phyloP scores from a whole-genome alignment of 192 early-diverging fungal genomes.

The Helicostylum pulchrum region DNA sequence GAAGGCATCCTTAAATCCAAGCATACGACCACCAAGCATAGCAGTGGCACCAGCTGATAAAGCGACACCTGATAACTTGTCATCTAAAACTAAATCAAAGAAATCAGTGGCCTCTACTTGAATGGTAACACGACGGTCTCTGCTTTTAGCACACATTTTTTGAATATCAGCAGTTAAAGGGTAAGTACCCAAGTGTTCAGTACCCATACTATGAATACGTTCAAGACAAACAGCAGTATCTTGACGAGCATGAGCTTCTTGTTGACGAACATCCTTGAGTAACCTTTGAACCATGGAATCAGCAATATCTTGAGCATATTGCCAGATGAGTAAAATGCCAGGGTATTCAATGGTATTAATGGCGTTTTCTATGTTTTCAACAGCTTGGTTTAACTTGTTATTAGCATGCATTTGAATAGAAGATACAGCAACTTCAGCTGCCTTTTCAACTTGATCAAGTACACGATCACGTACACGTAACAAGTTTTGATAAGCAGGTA shows the following conservation, averaged over 20 bases:
- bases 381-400: conserved; percentile 43
- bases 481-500: conserved; percentile 76
- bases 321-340: conserved; percentile 80
- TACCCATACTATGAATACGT: conserved; percentile 38
- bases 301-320: conserved; percentile 80
- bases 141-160: conserved; percentile 19
- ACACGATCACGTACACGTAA: conserved; percentile 68
- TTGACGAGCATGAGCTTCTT: conserved; percentile 54
- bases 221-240: conserved; percentile 38
- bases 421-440: conserved; percentile 58
- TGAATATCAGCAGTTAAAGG: conserved; percentile 22
- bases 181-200: conserved; percentile 35
- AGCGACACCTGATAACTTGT: conserved; percentile 25
- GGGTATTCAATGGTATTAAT: conserved; percentile 73
- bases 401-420: conserved; percentile 48
- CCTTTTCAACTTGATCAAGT: conserved; percentile 57
- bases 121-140: conserved; percentile 23
- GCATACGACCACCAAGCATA: conserved; percentile 35
- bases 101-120: conserved; percentile 36
- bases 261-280: conserved; percentile 58
- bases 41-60: conserved; percentile 31
- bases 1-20: conserved; percentile 33
- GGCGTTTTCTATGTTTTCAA: conserved; percentile 65
- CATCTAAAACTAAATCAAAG: conserved; percentile 38
- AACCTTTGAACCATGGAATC: conserved; percentile 64